phyloP scores from a whole-genome alignment of 163 green algal species.

The Prototheca wickerhamii region DNA sequence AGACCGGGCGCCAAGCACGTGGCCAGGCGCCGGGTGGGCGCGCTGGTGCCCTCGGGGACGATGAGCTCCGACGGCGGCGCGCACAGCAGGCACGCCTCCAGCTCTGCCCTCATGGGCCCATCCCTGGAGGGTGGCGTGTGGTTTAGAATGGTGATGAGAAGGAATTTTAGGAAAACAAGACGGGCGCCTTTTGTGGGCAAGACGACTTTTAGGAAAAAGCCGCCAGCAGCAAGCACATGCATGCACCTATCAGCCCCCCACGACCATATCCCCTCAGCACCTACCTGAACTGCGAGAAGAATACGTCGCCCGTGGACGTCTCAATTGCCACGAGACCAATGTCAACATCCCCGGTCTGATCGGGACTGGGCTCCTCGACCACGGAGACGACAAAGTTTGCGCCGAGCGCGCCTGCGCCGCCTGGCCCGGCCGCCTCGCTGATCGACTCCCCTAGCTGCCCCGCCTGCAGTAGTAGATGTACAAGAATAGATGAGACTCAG shows the following conservation, averaged over 20 bases:
- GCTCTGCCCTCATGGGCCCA: constrained; percentile 29
- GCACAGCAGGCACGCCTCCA: constrained; percentile 58
- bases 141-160: background rate
- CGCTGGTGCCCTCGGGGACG: constrained; percentile 31
- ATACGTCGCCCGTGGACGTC: constrained; percentile 63
- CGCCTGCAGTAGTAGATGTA: background rate
- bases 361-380: constrained; percentile 26
- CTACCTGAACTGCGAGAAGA: constrained; percentile 52
- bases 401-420: too few relatives aligned
- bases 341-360: constrained; percentile 11
- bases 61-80: constrained; percentile 56
- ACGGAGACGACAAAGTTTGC: constrained; percentile 50
- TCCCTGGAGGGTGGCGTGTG: constrained; percentile 23
- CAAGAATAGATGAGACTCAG: too few relatives aligned
- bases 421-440: background rate
- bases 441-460: constrained; percentile 1
- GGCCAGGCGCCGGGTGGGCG: constrained; percentile 42
- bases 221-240: background rate
- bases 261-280: background rate
- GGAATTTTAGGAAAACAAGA: background rate
- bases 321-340: constrained; percentile 76
- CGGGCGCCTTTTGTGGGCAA: background rate
- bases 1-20: constrained; percentile 19
- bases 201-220: background rate
- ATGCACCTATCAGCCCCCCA: background rate